Base-by-base conservation (phyloP, 768 basidiomycete species). In the Butyriboletus loyo region DNA sequence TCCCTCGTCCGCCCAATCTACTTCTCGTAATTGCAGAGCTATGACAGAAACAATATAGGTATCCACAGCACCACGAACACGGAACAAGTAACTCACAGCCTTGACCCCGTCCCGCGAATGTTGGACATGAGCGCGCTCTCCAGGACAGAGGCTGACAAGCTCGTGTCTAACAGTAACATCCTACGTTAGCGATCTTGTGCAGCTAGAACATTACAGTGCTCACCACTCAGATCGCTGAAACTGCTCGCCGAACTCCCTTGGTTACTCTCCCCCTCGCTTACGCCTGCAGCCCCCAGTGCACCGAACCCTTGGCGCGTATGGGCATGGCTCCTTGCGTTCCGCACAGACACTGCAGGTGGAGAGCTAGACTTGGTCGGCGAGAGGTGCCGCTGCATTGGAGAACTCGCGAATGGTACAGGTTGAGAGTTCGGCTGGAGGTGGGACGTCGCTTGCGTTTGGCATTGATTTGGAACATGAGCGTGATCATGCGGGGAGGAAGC, bases 171-270 rank as follows among this genome's bases (percentile, higher is more conserved):
- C 44, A 45, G 25, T 10, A 27, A 19, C 10, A 30, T 15, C 13
- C 46, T 17, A 34, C 21, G 11, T 48, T 27, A 55, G 50, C 34
- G 5, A 60, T 14, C 22, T 43, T 36, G 38, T 11, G n/a, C 13
- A 30, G 5, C 30, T 5, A 17, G 17, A 39, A 35, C 0, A 25
- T 15, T 46, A 21, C n/a, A 38, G 15, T 21, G 70, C 81, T 62
- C 61, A 90, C 91, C 90, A 61, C 91, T 93, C 39, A 92, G 63
- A 63, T 93, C 91, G 62, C 90, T 92, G 61, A 92, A 91, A 66
- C 91, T 84, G 7, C 89, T 91, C 0, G 89, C 81, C 38, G 85
- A 82, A 22, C 89, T 91, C 3, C 83, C 82, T 45, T 86, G 79
- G 56, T 74, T 82, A 58, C 86, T 87, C 39, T 77, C 77, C 49